Base-by-base conservation (phyloP, 306 rosid species). In the Chamaecrista fasciculata region DNA sequence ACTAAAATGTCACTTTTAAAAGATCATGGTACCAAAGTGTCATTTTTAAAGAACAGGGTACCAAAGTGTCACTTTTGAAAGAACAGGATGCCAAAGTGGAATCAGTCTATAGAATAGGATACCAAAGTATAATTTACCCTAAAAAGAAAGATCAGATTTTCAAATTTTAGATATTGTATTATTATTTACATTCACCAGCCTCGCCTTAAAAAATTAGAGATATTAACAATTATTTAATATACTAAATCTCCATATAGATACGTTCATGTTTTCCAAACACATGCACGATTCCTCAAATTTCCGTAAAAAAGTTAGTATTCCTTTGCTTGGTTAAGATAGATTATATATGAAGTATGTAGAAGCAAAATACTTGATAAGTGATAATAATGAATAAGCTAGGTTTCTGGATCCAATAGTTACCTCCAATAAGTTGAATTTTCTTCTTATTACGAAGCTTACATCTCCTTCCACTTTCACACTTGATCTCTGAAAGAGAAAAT, bases 371-470 rank as follows among this genome's bases (percentile, higher is more conserved):
- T 56, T 25, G 0, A 28, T 28, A 2, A 53, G 6, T 53, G 24
- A 14, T 59, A 16, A 21, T 20, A 5, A 15, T 33, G 56, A n/a
- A 18, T n/a, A 1, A n/a, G n/a, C n/a, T n/a, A n/a, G n/a, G n/a
- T 51, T 2, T 62, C 16, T 23, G 33, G 19, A 65, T 70, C 29
- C 26, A 26, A 66, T 11, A 60, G 48, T 58, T 76, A 80, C 84
- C 81, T 57, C 76, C 79, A 29, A 67, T 48, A 20, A 66, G 67
- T 28, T 49, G 28, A 29, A 58, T 39, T 51, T 80, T 75, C 76
- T 72, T 72, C 80, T 48, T 79, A 28, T 39, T 56, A 8, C 62
- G 66, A 57, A 11, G 67, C 55, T 75, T 70, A 80, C 84, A 79
- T 7, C 73, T 76, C 28, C 66, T 79, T 63, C 73, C 79, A 55